Evolutionary conservation across 345 rosid species (phyloP).

Genomic region (Eucalyptus tenuipes): DNA sequence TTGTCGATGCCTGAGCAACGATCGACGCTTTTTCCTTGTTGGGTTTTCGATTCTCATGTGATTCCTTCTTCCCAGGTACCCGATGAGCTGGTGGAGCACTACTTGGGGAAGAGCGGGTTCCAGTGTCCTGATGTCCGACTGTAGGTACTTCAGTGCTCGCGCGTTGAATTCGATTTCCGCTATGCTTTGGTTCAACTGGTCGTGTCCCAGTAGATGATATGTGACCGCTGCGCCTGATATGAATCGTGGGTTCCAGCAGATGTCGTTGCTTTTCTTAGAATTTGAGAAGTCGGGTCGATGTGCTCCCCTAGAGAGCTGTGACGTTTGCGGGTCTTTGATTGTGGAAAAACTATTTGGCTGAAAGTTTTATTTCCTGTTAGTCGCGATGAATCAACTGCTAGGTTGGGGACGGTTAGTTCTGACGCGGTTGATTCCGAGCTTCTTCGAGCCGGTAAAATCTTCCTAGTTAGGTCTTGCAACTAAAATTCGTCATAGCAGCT

Average conservation of each 20-base stretch:
- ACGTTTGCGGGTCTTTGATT: not conserved
- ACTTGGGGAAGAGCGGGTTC: conserved; percentile 92
- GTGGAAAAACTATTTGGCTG: not conserved
- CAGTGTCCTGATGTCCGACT: conserved; percentile 94
- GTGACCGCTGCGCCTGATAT: not conserved
- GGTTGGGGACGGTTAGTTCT: not conserved
- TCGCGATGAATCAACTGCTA: not conserved
- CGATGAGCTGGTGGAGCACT: conserved; percentile 92
- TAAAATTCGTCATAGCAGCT: not conserved
- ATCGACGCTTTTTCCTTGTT: not conserved
- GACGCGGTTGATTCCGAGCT: not conserved
- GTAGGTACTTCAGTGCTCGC: conserved; percentile 43
- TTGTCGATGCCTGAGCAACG: not conserved
- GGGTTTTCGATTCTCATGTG: not conserved
- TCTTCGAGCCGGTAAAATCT: not conserved
- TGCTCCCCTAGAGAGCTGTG: not conserved
- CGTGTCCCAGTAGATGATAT: not conserved
- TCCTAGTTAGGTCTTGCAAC: not conserved
- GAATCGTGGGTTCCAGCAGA: not conserved
- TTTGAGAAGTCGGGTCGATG: not conserved
- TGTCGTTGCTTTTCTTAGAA: not conserved
- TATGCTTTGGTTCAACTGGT: not conserved
- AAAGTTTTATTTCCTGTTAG: not conserved
- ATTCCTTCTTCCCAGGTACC: conserved; percentile 48
- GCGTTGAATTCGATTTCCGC: not conserved